These are phyloP conservation scores for Pulveroboletus sp. DNA, from an alignment of 768 basidiomycete species.

Conservation along the genomic window DNA sequence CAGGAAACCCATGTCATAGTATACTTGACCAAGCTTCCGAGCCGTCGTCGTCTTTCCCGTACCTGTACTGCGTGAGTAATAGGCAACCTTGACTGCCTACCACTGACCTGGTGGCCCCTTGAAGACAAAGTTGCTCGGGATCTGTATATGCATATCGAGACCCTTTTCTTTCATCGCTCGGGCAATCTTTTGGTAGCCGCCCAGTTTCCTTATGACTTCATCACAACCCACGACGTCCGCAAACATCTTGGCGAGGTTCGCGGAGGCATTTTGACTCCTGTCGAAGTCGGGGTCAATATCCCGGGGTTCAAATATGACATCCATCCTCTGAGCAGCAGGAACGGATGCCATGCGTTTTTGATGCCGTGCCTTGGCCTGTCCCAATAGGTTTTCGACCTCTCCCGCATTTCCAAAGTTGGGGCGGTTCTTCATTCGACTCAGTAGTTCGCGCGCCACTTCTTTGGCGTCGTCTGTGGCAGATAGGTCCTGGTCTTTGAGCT, in stretches of 20 bases:
- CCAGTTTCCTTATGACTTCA: slow-evolving; percentile 45
- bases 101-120: slow-evolving; percentile 65
- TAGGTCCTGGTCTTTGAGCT: slow-evolving; percentile 55
- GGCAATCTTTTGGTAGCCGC: slow-evolving; percentile 50
- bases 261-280: slow-evolving; percentile 42
- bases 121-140: slow-evolving; percentile 65
- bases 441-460: slow-evolving; percentile 47
- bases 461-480: slow-evolving; percentile 55
- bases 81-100: not conserved
- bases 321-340: slow-evolving; percentile 19
- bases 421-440: slow-evolving; percentile 34
- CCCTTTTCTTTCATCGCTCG: slow-evolving; percentile 37
- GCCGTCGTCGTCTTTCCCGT: slow-evolving; percentile 64
- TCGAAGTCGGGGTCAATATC: slow-evolving; percentile 67
- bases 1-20: slow-evolving; percentile 62
- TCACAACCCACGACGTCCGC: slow-evolving; percentile 61
- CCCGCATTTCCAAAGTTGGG: slow-evolving; percentile 68
- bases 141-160: slow-evolving; percentile 42
- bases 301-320: slow-evolving; percentile 36
- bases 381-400: slow-evolving; percentile 60
- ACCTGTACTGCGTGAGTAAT: slow-evolving; percentile 34
- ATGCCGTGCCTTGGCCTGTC: slow-evolving; percentile 46
- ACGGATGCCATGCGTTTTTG: slow-evolving; percentile 36
- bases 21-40: slow-evolving; percentile 59
- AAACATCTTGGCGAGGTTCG: slow-evolving; percentile 55